Evolutionary conservation across 2,329 filamentous ascomycete species (phyloP), one percentile per base, ranked within the genome.

Genomic region (Venturia oleaginea): DNA sequence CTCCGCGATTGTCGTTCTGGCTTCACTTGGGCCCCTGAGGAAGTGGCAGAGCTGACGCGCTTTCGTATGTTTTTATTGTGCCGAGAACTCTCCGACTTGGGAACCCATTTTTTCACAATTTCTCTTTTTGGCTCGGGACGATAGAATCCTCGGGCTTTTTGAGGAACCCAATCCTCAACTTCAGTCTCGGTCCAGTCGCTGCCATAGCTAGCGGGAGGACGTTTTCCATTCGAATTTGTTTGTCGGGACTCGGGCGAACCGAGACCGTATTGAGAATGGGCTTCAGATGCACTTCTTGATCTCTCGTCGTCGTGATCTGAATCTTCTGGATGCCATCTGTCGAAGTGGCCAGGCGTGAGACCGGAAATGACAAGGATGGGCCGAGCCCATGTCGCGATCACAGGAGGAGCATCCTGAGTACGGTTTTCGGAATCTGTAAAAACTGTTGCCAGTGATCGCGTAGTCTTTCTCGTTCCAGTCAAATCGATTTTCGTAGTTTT

Each of bases 101-200:
- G 42, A 15, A 63, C 62, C 32, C 43, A 48, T 57, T 61, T 64
- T 13, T 40, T 38, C 30, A 64, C 63, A 8, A 61, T 42, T 38
- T 61, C 54, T 37, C 55, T 32, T 55, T 34, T 59, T 30, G 63
- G 63, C 24, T 55, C 51, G 15, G 63, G 63, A n/a, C 57, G 51
- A 40, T 64, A 64, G n/a, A 64, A 64, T 3, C 63, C 63, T 43
- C 63, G 46, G 22, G 37, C 59, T 17, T 42, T 42, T 60, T 55
- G 63, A n/a, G 34, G 34, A 19, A 64, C 51, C 24, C 37, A 34
- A 11, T 63, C 55, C 27, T 64, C 63, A 19, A 43, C 63, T 10
- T 60, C 63, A n/a, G 43, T 61, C 40, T 64, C 63, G 32, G 57
- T 61, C 63, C 54, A 61, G 38, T 64, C 63, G 38, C 42, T 55